These are phyloP conservation scores for Arthroderma sp. DNA, from an alignment of 2,329 filamentous ascomycete genomes.

Conservation along the genomic window DNA sequence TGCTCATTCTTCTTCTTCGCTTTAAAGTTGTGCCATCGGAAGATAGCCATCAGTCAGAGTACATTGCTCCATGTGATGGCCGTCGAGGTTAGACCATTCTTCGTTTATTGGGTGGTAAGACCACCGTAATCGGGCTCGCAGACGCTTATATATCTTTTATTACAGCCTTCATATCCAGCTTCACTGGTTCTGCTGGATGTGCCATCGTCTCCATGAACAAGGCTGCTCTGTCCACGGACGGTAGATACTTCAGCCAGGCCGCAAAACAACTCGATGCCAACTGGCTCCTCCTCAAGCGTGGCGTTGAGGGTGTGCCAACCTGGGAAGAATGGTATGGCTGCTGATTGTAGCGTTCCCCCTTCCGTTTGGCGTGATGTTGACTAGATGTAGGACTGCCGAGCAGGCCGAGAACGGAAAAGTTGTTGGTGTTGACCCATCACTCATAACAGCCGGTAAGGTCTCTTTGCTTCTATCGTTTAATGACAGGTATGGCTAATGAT, in stretches of 20 bases:
- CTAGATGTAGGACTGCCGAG: conserved; percentile 49
- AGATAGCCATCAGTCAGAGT: conserved; percentile 95
- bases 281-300: conserved; percentile 86
- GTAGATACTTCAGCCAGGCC: conserved; percentile 96
- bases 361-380: conserved; percentile 8
- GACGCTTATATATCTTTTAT: conserved; percentile 7
- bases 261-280: conserved; percentile 79
- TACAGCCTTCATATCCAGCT: conserved; percentile 74
- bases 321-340: conserved; percentile 80
- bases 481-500: conserved; percentile 3
- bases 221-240: conserved; percentile 85
- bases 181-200: conserved; percentile 87
- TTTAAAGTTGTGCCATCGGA: conserved; percentile 79
- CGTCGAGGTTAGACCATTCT: conserved; percentile 49
- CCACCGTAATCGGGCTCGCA: not conserved
- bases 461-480: not conserved
- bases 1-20: conserved; percentile 28
- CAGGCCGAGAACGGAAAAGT: conserved; percentile 75
- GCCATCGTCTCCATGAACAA: conserved; percentile 77
- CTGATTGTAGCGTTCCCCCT: conserved; percentile 9
- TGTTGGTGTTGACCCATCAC: conserved; percentile 80
- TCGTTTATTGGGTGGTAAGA: not conserved
- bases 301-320: conserved; percentile 82
- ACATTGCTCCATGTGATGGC: conserved; percentile 90
- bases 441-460: conserved; percentile 56